These are phyloP conservation scores for Tetrapisispora nanseiensis DNA, from an alignment of 805 yeast species.

Conservation along the genomic window DNA sequence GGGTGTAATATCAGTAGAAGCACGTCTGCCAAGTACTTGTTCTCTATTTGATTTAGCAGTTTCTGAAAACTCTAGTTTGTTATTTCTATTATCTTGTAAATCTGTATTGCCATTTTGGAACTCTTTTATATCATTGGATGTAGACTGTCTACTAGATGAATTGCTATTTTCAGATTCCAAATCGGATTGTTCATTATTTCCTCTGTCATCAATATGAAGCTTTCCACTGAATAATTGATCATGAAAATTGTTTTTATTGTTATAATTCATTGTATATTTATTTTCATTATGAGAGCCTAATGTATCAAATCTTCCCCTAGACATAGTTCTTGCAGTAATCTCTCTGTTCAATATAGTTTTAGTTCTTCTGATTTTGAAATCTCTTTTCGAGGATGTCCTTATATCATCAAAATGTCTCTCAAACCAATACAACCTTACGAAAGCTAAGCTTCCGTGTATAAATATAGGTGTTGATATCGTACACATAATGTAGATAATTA, in stretches of 20 bases:
- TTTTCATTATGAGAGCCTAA: background rate
- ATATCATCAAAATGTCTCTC: constrained; percentile 80
- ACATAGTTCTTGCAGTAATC: constrained; percentile 20
- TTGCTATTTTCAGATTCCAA: background rate
- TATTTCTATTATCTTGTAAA: background rate
- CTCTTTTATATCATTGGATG: background rate
- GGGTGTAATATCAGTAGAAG: constrained; percentile 52
- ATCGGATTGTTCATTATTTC: background rate
- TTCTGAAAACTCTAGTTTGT: constrained; percentile 4
- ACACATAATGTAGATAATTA: constrained; percentile 52
- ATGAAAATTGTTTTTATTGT: constrained; percentile 20
- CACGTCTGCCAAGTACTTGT: constrained; percentile 27
- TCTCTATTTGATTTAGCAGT: constrained; percentile 12
- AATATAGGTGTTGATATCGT: constrained; percentile 77
- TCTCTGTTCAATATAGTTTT: constrained; percentile 28
- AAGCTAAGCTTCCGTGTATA: constrained; percentile 69
- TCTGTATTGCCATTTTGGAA: background rate
- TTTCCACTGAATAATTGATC: constrained; percentile 30
- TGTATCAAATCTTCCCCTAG: constrained; percentile 5
- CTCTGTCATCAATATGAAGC: constrained; percentile 27
- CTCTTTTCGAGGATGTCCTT: constrained; percentile 62
- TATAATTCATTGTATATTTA: background rate
- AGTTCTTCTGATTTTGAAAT: constrained; percentile 74
- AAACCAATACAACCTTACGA: constrained; percentile 79
- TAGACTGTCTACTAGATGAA: background rate